These are phyloP conservation scores for Suhomyces pyralidae DNA, from an alignment of 805 yeast genomes.

Conservation along the genomic window DNA sequence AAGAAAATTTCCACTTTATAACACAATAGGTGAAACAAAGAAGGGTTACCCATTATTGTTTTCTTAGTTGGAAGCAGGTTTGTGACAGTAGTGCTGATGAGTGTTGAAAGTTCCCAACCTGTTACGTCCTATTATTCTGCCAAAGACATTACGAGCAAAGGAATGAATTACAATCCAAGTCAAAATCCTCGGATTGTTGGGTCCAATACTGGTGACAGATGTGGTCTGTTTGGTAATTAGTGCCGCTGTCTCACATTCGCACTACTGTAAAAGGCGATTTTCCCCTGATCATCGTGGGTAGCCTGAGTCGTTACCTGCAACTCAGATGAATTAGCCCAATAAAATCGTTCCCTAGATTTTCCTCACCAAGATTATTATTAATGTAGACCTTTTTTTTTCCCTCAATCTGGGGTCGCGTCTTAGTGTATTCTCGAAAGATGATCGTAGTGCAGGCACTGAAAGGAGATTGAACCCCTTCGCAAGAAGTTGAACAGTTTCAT, in stretches of 20 bases:
- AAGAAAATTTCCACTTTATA: background rate
- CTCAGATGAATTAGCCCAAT: background rate
- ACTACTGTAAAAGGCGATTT: background rate
- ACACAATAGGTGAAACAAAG: background rate
- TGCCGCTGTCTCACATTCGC: background rate
- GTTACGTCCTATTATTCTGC: background rate
- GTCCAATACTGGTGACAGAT: background rate
- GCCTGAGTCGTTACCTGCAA: background rate
- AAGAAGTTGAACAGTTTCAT: background rate
- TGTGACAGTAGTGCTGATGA: background rate
- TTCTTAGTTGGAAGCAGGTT: background rate
- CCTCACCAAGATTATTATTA: background rate
- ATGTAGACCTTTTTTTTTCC: background rate
- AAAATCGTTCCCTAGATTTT: background rate
- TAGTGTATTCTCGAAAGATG: background rate
- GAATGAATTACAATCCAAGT: background rate
- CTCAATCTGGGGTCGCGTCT: background rate
- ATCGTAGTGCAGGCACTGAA: background rate
- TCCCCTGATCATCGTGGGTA: background rate
- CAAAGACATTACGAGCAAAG: background rate
- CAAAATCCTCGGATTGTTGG: background rate
- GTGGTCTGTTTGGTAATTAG: background rate
- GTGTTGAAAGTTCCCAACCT: background rate
- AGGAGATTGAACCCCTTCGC: background rate
- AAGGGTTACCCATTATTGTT: background rate